phyloP scores from a whole-genome alignment of 768 basidiomycete genomes.

The Agaricus subrufescens region DNA sequence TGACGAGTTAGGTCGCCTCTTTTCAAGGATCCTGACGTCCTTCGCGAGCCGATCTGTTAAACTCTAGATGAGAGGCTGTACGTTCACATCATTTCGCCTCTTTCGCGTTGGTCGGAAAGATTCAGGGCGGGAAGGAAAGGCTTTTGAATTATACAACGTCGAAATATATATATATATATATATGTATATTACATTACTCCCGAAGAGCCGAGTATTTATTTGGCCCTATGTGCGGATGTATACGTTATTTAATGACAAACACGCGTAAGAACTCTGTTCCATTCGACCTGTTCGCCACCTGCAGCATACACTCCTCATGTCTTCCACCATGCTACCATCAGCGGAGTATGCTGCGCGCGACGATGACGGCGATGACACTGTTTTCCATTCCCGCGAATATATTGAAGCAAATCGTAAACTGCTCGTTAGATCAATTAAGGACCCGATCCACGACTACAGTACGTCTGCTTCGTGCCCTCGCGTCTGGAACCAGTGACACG shows the following conservation, averaged over 20 bases:
- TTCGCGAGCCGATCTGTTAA: neutral
- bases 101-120: no score
- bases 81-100: neutral
- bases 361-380: neutral
- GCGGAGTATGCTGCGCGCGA: neutral
- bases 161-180: no score
- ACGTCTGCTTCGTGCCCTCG: neutral
- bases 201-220: no score
- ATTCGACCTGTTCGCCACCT: conserved; percentile 1
- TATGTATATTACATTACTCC: no score
- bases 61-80: neutral
- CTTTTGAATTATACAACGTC: no score
- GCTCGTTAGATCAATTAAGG: conserved; percentile 12
- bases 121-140: no score
- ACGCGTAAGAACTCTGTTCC: neutral
- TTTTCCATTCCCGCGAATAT: neutral
- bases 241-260: neutral
- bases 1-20: conserved; percentile 4
- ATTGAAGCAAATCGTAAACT: conserved; percentile 1
- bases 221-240: no score
- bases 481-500: neutral
- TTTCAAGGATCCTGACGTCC: conserved; percentile 3
- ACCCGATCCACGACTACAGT: conserved; percentile 14
- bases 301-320: neutral
- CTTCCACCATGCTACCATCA: neutral